Base-by-base conservation (phyloP, 192 early-diverging fungal species). In the Chytriomyces hyalinus region DNA sequence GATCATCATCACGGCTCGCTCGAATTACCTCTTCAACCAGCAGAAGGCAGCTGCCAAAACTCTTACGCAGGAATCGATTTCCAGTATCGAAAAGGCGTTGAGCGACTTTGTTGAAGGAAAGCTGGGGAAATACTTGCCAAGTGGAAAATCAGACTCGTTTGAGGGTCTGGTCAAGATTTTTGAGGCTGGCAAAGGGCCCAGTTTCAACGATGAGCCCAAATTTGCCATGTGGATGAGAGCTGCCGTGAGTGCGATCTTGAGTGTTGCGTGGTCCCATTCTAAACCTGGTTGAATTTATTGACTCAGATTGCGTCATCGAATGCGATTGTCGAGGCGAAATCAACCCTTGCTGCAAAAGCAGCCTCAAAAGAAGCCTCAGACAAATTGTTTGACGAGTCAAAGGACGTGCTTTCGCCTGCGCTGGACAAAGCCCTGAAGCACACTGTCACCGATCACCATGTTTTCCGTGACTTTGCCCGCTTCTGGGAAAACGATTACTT, bases 401-500 rank as follows among this genome's bases (percentile, higher is more conserved):
- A 86, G 70, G 89, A 88, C 49, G 84, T 88, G 9, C 65, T 90
- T 7, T 80, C 86, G 8, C 47, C 65, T 17, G 45, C 17, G 6
- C 24, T 77, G 9, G 76, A 77, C 50, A 49, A 53, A 36, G 20
- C 24, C 7, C 50, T 77, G 36, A 69, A 69, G 60, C 66, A 68
- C 36, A 83, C 90, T 8, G 92, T 99, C 62, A 97, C 92, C 9
- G 96, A 99, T 80, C 96, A 88, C 43, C 89, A 87, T 57, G 82
- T 97, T n/a, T 99, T 96, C 87, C 92, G 95, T 49, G 93, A 98
- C 51, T 87, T 96, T 69, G 92, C 97, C 9, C 92, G 93, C 9
- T 92, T 88, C 85, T 99, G 95, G 95, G 97, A 99, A 82, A 87
- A 90, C 45, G 93, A 94, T 73, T 99, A 92, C 81, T 95, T 98